phyloP scores from a whole-genome alignment of 257 asterid species.

The Solanum ossicruentum region DNA sequence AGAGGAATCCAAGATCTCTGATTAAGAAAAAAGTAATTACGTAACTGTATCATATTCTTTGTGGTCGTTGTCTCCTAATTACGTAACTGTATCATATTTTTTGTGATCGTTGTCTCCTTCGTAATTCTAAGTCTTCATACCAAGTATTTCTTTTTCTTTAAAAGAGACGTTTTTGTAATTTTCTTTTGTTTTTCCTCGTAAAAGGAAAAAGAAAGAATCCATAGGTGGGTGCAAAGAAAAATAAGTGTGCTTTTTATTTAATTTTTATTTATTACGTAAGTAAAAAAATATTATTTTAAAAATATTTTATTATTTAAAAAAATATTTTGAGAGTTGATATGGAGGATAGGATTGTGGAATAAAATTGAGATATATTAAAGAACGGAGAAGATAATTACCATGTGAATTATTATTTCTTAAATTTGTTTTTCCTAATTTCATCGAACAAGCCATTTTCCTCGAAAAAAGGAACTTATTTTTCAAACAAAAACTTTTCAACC shows the following conservation, averaged over 20 bases:
- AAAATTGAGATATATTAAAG: neutral
- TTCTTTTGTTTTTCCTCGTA: neutral
- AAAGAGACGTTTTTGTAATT: neutral
- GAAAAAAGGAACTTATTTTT: neutral
- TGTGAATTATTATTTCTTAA: neutral
- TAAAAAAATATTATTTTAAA: neutral
- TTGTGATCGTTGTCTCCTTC: neutral
- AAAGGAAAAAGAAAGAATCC: neutral
- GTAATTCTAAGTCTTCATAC: neutral
- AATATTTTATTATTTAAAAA: neutral
- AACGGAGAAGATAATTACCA: neutral
- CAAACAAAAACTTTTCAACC: neutral
- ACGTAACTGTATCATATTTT: rapidly evolving
- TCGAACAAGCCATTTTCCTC: neutral
- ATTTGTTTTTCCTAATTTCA: neutral
- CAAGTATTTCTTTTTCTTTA: no score
- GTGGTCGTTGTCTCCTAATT: no score
- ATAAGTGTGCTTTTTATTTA: neutral
- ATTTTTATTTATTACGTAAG: neutral
- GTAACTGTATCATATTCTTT: no score
- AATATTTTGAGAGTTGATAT: neutral
- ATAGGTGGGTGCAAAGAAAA: rapidly evolving
- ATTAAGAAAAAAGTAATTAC: rapidly evolving
- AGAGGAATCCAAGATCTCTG: no score
- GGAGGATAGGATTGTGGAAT: neutral